Base-by-base conservation (phyloP, 805 yeast species). In the Ogataea methanolica region DNA sequence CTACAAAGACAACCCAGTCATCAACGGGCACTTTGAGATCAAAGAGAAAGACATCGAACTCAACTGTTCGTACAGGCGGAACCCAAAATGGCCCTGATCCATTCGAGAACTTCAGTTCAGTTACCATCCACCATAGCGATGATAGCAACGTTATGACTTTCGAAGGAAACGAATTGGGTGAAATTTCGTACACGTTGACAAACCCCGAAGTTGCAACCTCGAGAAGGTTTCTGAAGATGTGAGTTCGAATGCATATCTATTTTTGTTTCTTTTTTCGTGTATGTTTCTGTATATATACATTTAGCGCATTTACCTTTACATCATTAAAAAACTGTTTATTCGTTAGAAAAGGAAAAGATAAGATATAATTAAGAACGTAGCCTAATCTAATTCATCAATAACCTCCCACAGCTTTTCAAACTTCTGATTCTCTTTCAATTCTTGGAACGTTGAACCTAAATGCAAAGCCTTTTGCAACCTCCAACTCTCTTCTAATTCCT, bases 31-130 rank as follows among this genome's bases (percentile, higher is more conserved):
- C 80, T 46, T 67, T 74, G 36, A 69, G 68, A 50, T 59, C 65
- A 23, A 63, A 64, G 43, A 47, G 68, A 21, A 65, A 65, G 41
- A 59, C 62, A 1, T 63, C 68, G 11, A 50, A 60, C 4, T 63
- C 68, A 6, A 54, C 64, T 2, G 50, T 47, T 21, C 43, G 49
- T 22, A 40, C 54, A 9, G 44, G 47, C 15, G 50, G 45, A 8
- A 55, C 52, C 4, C 31, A 39, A 26, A 22, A 33, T 5, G 42
- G 33, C 4, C 62, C 60, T 26, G 96, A 90, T 65, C 97, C 97
- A 2, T 90, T 90, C 65, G 85, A 81, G 43, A 80, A 82, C 59
- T 90, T 90, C 68, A 87, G 83, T 60, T 89, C 97, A 0, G 86
- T 90, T 64, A 88, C 96, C 6, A 72, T 90, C 57, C 86, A 87